A percentile compares a stretch with the other conserved stretches of the same genome.
These are phyloP conservation scores for Iberis pinnata DNA, from an alignment of 345 rosid species.

Conservation along the genomic window DNA sequence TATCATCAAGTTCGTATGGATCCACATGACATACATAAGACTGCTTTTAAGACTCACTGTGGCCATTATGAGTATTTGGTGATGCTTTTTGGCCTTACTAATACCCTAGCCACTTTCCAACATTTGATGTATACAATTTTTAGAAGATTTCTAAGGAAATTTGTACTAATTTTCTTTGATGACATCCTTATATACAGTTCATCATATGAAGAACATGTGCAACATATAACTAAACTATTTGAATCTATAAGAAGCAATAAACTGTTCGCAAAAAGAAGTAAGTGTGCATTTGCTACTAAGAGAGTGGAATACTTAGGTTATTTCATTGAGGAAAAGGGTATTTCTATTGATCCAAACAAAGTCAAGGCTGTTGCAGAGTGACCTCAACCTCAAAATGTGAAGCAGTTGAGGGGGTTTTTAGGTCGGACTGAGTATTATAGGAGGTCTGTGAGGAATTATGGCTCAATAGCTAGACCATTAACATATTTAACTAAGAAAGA, in stretches of 20 bases:
- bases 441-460: background rate
- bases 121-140: background rate
- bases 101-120: background rate
- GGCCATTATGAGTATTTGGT: background rate
- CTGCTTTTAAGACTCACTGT: background rate
- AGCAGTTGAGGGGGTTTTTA: background rate
- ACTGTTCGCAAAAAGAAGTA: background rate
- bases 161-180: background rate
- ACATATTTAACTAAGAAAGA: too few relatives aligned
- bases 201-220: background rate
- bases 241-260: rapidly evolving
- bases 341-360: background rate
- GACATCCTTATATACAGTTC: background rate
- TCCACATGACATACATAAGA: rapidly evolving
- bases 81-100: background rate
- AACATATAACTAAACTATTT: background rate
- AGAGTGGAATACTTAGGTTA: background rate
- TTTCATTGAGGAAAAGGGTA: rapidly evolving
- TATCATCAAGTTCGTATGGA: background rate
- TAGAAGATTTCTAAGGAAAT: background rate
- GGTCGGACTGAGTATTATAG: background rate
- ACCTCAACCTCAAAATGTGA: rapidly evolving
- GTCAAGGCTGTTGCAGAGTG: rapidly evolving
- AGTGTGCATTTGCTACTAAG: rapidly evolving
- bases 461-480: too few relatives aligned